phyloP scores from a whole-genome alignment of 345 rosid genomes.

The Citrus medica region DNA sequence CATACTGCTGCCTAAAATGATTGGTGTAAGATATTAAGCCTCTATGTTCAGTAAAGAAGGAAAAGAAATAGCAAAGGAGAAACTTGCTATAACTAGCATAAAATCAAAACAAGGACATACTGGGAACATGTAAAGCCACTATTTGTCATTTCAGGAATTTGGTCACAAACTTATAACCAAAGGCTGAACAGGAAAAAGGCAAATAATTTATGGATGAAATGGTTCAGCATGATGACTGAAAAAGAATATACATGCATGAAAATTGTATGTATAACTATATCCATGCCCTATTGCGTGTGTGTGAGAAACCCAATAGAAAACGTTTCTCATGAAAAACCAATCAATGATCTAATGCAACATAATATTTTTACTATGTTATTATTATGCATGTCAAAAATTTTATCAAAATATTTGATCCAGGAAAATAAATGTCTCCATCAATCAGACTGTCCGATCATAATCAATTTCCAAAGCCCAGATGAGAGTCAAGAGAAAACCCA shows the following conservation, averaged over 20 bases:
- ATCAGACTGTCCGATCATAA: slow-evolving; percentile 2
- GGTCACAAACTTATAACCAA: background rate
- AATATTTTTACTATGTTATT: background rate
- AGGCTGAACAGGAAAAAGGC: background rate
- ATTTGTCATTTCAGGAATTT: background rate
- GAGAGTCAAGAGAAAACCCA: background rate
- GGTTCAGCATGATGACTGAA: background rate
- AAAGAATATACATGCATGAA: background rate
- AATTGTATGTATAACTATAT: background rate
- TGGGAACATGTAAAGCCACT: background rate
- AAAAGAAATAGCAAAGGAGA: background rate
- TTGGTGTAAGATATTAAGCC: slow-evolving; percentile 20
- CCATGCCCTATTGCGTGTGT: background rate
- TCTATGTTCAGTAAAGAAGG: slow-evolving; percentile 10
- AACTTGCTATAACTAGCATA: background rate
- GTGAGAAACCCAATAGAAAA: background rate
- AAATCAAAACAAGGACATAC: slow-evolving; percentile 10
- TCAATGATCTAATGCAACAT: background rate
- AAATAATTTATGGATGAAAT: background rate
- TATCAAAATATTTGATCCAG: background rate
- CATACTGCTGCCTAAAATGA: slow-evolving; percentile 70
- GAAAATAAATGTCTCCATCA: background rate
- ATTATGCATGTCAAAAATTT: background rate
- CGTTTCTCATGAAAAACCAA: background rate
- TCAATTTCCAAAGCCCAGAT: background rate